Base-by-base conservation (phyloP, 1,284 basidiomycete species). In the Salmacisia buchloeana region DNA sequence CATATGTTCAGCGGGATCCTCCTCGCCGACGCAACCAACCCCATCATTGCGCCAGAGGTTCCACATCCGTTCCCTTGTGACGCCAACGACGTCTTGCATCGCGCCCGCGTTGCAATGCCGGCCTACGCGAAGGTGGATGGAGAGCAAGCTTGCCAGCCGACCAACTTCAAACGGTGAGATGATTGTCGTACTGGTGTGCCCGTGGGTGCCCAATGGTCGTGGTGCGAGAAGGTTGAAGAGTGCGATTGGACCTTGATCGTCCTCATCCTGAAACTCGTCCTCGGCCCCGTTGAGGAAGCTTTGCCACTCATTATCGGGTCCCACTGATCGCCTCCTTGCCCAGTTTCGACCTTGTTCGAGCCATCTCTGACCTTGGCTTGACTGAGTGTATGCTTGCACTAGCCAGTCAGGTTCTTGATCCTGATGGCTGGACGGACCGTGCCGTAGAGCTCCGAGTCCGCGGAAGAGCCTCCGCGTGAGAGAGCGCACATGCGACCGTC, bases 41-140 rank as follows among this genome's bases (percentile, higher is more conserved):
- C 72, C 72, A 2, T 68, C 59, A 3, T 70, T 66, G 34, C 69
- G 18, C 41, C 41, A 74, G 38, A 73, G 63, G 27, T 63, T 61
- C 56, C 65, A 62, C 27, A 74, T 58, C n/a, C 58, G 64, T 1
- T 62, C 65, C 2, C 58, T 56, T 0, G 63, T 59, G 2, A 65
- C 39, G 7, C 65, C 69, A 21, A 74, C 66, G n/a, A 67, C 65
- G 6, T 58, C 56, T 3, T 67, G 66, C 27, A 71, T 66, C 13
- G 70, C 72, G 10, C 72, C 72, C 13, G 68, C 66, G 35, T 74
- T 74, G 64, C 72, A 74, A 56, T 72, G 69, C 33, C 72, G 59
- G 7, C 72, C 72, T 59, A 65, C 66, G n/a, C 72, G 67, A 4
- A 74, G 57, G 35, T 74, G 72, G 45, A 74, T 69, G 46, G 73